phyloP scores from a whole-genome alignment of 345 rosid species.

The Nasturtium officinale region DNA sequence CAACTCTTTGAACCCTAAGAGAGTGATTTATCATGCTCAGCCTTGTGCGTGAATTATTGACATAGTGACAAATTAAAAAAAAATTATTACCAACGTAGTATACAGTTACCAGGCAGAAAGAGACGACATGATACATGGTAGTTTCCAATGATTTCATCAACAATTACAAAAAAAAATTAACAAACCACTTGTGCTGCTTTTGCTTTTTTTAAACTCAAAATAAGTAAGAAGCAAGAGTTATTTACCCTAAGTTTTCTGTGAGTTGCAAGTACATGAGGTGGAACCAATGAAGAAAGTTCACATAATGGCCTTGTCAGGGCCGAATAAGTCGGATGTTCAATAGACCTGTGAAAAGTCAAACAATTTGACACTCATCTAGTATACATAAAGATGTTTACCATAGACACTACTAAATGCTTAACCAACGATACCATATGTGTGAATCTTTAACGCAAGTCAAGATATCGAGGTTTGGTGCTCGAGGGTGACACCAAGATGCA shows the following conservation, averaged over 20 bases:
- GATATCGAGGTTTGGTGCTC: conserved; percentile 98
- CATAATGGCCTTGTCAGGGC: conserved; percentile 97
- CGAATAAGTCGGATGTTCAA: conserved; percentile 97
- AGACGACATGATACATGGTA: conserved; percentile 14
- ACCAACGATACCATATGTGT: conserved; percentile 75
- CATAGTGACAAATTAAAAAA: neutral
- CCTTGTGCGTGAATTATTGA: neutral
- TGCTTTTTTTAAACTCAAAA: conserved; percentile 17
- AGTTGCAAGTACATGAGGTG: conserved; percentile 85
- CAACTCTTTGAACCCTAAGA: conserved; percentile 15
- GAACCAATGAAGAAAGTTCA: conserved; percentile 91
- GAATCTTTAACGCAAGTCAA: conserved; percentile 98
- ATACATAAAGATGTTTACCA: conserved; percentile 31
- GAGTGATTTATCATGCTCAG: conserved; percentile 8
- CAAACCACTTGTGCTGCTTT: conserved; percentile 13
- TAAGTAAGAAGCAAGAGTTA: conserved; percentile 25
- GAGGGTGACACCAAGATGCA: conserved; percentile 99
- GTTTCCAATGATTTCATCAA: neutral
- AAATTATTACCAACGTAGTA: neutral
- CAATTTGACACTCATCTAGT: conserved; percentile 14
- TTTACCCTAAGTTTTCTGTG: conserved; percentile 94
- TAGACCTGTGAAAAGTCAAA: conserved; percentile 69
- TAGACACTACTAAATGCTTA: conserved; percentile 15
- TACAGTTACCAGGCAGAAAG: conserved; percentile 23
- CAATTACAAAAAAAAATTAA: neutral